Percentiles rank a stretch among this genome's conserved stretches.
phyloP scores from a whole-genome alignment of 192 early-diverging fungal genomes.

The Spizellomyces punctatus region DNA sequence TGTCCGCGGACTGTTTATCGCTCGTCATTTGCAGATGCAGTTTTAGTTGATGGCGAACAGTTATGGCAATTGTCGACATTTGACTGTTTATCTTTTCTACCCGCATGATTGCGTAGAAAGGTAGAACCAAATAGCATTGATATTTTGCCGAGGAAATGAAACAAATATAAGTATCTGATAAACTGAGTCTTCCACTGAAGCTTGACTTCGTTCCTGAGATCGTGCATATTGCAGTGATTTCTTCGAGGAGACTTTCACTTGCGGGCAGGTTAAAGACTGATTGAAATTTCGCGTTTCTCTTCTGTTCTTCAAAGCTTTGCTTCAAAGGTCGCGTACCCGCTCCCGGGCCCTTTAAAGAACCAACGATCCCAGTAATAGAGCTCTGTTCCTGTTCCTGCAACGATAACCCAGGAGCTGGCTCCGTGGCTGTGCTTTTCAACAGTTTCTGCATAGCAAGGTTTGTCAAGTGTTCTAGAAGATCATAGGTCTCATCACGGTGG shows the following conservation, averaged over 20 bases:
- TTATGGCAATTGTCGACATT: slow-evolving; percentile 76
- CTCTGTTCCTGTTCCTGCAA: slow-evolving; percentile 38
- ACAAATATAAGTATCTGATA: slow-evolving; percentile 87
- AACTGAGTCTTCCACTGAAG: slow-evolving; percentile 72
- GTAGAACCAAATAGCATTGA: slow-evolving; percentile 77
- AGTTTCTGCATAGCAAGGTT: slow-evolving; percentile 84
- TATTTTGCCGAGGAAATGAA: slow-evolving; percentile 73
- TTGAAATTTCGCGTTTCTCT: slow-evolving; percentile 76
- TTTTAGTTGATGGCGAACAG: slow-evolving; percentile 89
- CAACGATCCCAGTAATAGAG: slow-evolving; percentile 29
- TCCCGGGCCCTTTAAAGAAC: neutral
- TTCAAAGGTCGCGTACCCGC: slow-evolving; percentile 41
- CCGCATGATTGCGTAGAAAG: slow-evolving; percentile 86
- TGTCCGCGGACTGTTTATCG: slow-evolving; percentile 67
- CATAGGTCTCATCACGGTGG: slow-evolving; percentile 94
- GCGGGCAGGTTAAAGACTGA: slow-evolving; percentile 76
- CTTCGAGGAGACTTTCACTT: slow-evolving; percentile 73
- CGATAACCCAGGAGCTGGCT: slow-evolving; percentile 62
- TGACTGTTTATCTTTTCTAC: slow-evolving; percentile 84
- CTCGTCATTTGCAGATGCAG: slow-evolving; percentile 81
- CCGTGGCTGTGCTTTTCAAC: slow-evolving; percentile 77
- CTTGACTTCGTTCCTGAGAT: slow-evolving; percentile 52
- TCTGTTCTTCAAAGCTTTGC: slow-evolving; percentile 65
- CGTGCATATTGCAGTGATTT: slow-evolving; percentile 61
- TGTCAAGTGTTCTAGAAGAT: slow-evolving; percentile 90